Conservation (phyloP, 306 rosid genomes). For the Quercus berberidifolia region DNA sequence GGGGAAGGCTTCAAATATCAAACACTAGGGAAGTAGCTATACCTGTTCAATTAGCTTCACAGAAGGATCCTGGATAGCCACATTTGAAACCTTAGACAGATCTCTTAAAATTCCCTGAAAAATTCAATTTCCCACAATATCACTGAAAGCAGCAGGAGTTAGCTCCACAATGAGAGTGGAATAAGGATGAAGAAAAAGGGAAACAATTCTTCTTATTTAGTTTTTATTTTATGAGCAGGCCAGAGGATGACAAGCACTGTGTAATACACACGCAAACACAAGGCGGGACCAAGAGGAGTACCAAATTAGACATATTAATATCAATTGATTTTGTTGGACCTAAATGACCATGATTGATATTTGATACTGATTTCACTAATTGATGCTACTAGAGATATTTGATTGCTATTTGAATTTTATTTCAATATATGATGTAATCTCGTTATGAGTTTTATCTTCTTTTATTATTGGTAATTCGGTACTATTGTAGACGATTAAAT, state of each 20-base stretch:
- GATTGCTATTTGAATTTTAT: too few species aligned
- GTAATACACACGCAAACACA: not conserved
- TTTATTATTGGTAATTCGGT: too few species aligned
- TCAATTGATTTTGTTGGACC: too few species aligned
- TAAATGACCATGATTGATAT: too few species aligned
- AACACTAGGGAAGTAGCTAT: not conserved
- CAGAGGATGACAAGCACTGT: not conserved
- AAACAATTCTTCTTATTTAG: not conserved
- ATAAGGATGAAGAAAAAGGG: not conserved
- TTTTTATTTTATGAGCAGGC: not conserved
- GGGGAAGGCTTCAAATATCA: not conserved
- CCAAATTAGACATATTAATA: too few species aligned
- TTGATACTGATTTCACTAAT: too few species aligned
- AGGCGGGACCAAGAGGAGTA: too few species aligned
- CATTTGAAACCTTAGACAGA: constrained; percentile 33
- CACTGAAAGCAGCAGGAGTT: not conserved
- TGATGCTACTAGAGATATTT: too few species aligned
- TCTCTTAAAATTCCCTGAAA: constrained; percentile 46
- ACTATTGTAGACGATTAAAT: too few species aligned
- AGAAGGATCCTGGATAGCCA: constrained; percentile 26
- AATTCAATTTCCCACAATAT: constrained; percentile 7
- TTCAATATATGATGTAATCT: too few species aligned
- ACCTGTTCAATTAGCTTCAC: constrained; percentile 43
- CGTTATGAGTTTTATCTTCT: too few species aligned
- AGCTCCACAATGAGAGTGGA: not conserved